These are phyloP conservation scores for Candida adriatica DNA, from an alignment of 805 yeast species.

Conservation along the genomic window DNA sequence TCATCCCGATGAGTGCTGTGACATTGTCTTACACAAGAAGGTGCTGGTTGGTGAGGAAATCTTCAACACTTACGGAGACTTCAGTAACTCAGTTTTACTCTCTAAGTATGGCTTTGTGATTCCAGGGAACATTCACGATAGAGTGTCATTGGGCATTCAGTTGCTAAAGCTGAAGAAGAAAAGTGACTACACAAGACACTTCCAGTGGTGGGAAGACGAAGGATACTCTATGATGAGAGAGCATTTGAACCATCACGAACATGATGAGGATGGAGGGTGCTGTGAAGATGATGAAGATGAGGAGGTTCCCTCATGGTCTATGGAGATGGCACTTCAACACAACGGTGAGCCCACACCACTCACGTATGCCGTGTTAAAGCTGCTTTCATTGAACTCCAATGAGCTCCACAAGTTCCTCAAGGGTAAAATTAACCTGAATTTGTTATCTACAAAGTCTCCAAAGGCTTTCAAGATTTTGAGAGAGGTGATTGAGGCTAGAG, in stretches of 20 bases:
- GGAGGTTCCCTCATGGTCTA: constrained; percentile 34
- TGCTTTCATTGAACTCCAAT: constrained; percentile 26
- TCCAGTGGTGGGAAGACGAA: constrained; percentile 43
- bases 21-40: constrained; percentile 43
- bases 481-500: constrained; percentile 15
- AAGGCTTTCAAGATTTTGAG: constrained; percentile 16
- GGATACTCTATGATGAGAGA: constrained; percentile 32
- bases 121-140: constrained; percentile 46
- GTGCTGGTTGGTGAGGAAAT: constrained; percentile 52
- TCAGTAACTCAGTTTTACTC: constrained; percentile 56
- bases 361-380: constrained; percentile 35
- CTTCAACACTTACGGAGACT: constrained; percentile 78
- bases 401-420: constrained; percentile 24
- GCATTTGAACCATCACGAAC: constrained; percentile 7
- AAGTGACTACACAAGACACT: constrained; percentile 29
- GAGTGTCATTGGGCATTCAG: constrained; percentile 51
- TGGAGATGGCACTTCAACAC: constrained; percentile 31
- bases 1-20: constrained; percentile 57
- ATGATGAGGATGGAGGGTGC: constrained; percentile 13
- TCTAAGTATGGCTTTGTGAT: constrained; percentile 76
- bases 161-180: constrained; percentile 29
- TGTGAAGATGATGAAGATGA: constrained; percentile 12
- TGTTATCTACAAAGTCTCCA: constrained; percentile 14
- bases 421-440: constrained; percentile 11
- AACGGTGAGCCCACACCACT: constrained; percentile 40